Evolutionary conservation across 75 land plant species (phyloP), one percentile per base, ranked within the genome.

Genomic region (Sequoiadendron giganteum): DNA sequence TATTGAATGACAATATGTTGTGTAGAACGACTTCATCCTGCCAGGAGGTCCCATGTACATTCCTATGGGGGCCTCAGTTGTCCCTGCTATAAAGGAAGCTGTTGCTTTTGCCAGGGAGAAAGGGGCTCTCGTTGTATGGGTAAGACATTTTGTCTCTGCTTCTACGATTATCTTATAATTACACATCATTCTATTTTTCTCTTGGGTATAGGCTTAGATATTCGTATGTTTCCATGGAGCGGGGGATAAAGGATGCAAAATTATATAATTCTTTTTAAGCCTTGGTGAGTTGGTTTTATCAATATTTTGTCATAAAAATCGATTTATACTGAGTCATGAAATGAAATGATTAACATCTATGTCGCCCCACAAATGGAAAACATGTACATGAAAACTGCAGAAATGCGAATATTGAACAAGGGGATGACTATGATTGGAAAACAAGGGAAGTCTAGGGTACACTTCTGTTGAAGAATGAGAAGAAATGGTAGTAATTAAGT

Each of bases 21-120:
- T 89, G 78, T 89, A 97, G 99, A 97, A 95, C 13, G 99, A 97
- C 89, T 97, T 97, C 86, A 90, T 97, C 43, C 25, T 86, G 18
- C 93, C 94, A 21, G 94, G 90, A 14, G 83, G 93, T 39, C 89
- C 90, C 34, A 81, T 94, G 91, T 70, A 78, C 38, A 97, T 97
- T 13, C 83, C 87, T 56, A 97, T 97, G 14, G 99, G 95, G 7
- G 87, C 90, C 18, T 90, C 92, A 9, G 88, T 96, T 38, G 94
- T 97, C 14, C 94, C 97, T 81, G 91, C 90, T 52, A 96, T 97
- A 32, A 77, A 89, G 28, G 90, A 90, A 28, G 93, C 98, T 28
- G 95, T 97, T 56, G 86, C 90, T 42, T 85, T 93, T 49, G 96
- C 97, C 48, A 88, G 99, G 55, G 85, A 90, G 77, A 93, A 96